A percentile compares a stretch with the other conserved stretches of the same genome.
phyloP scores from a whole-genome alignment of 2,329 filamentous ascomycete species.

The Leptographium radiaticola region DNA sequence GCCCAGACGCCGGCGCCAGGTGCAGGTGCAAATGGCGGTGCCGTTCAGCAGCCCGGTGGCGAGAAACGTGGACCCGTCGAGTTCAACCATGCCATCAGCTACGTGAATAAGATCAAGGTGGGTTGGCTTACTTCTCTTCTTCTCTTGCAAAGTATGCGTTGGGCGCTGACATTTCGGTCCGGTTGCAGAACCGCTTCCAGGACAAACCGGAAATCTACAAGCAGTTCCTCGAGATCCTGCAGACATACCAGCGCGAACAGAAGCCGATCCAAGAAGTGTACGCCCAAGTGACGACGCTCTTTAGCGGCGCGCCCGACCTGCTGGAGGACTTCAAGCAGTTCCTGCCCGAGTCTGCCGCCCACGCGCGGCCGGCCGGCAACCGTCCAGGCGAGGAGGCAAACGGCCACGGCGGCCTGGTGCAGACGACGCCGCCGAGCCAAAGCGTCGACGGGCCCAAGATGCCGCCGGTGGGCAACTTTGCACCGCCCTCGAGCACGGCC shows the following conservation, averaged over 20 bases:
- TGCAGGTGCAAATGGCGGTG: conserved; percentile 47
- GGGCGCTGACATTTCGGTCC: not conserved
- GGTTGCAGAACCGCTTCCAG: conserved; percentile 75
- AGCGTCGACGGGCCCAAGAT: conserved; percentile 57
- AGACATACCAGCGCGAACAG: conserved; percentile 95
- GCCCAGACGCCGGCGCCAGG: conserved; percentile 39
- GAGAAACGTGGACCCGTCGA: conserved; percentile 92
- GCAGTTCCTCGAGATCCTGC: conserved; percentile 93
- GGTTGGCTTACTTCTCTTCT: conserved; percentile 14
- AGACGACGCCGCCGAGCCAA: conserved; percentile 41
- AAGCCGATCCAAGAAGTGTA: conserved; percentile 99
- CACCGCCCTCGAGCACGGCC: conserved; percentile 63
- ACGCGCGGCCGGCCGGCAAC: conserved; percentile 41
- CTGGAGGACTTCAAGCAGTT: conserved; percentile 99
- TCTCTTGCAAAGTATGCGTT: not conserved
- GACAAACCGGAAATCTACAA: conserved; percentile 98
- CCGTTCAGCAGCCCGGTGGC: conserved; percentile 45
- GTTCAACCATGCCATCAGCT: conserved; percentile 98
- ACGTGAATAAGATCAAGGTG: conserved; percentile 99
- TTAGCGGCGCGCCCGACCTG: conserved; percentile 85
- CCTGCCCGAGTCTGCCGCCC: conserved; percentile 68
- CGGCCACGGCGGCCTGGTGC: conserved; percentile 27
- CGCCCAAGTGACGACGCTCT: conserved; percentile 86
- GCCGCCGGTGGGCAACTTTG: conserved; percentile 91
- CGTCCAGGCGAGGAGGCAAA: conserved; percentile 49